Conservation (phyloP, 2,329 filamentous ascomycete species). For the Chalaropsis ovoidea region DNA sequence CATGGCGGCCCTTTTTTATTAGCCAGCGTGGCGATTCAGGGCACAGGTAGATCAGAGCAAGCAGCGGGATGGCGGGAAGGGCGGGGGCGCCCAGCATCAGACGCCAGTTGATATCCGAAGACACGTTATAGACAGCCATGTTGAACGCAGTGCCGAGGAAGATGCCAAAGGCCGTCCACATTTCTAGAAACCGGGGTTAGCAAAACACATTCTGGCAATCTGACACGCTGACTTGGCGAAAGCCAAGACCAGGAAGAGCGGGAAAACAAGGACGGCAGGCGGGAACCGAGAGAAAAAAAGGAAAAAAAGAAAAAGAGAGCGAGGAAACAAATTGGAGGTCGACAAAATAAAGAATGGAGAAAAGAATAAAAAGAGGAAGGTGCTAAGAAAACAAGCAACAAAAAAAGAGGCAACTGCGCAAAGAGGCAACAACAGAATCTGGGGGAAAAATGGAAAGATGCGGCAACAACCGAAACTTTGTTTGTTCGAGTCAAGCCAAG, state of each 20-base stretch:
- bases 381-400: neutral
- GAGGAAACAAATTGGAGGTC: neutral
- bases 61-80: conserved; percentile 52
- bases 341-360: neutral
- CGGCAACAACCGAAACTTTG: neutral
- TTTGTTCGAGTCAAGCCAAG: conserved; percentile 29
- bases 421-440: conserved; percentile 3
- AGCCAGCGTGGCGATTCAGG: conserved; percentile 58
- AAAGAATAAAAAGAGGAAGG: neutral
- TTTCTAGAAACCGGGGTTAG: conserved; percentile 29
- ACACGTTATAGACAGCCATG: conserved; percentile 50
- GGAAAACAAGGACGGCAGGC: neutral
- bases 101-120: conserved; percentile 48
- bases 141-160: conserved; percentile 58
- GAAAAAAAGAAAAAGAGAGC: neutral
- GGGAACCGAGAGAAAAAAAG: neutral
- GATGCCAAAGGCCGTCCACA: conserved; percentile 49
- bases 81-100: conserved; percentile 51
- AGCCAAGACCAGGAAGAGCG: neutral
- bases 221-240: neutral
- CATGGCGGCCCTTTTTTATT: conserved; percentile 50
- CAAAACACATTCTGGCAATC: neutral
- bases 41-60: conserved; percentile 49
- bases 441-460: neutral
- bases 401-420: neutral